Base-by-base conservation (phyloP, 73 alveolate species). In the Stentor coeruleus region DNA sequence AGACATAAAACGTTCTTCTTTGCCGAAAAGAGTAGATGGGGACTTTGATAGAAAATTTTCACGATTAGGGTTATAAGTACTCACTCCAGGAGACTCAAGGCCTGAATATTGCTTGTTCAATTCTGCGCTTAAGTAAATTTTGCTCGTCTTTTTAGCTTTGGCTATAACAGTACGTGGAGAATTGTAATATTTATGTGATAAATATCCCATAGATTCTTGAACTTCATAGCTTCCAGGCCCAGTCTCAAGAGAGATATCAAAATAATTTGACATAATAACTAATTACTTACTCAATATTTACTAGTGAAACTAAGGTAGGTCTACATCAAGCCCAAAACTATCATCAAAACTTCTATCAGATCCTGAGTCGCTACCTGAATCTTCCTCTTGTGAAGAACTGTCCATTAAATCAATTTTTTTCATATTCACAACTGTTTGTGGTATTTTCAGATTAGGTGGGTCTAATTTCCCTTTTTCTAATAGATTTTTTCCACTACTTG, bases 151-250 rank as follows among this genome's bases (percentile, higher is more conserved):
- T 66, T 66, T 66, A 1, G 79, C 79, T 31, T 33, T 66, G 42
- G 79, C n/a, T 28, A 66, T 20, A 66, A 40, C 37, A 11, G 33
- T 33, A 20, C 37, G 79, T 26, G 79, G 79, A 1, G 79, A 33
- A 33, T 66, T 66, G 37, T 66, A 31, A 2, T 66, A 33, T 11
- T 31, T 20, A 40, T 20, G n/a, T 20, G 79, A 66, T 40, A 20
- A 20, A 20, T 33, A 11, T 20, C 79, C 79, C n/a, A 66, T 28
- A 20, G 37, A 66, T 14, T 66, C 37, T 20, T 20, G 79, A 33
- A 66, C 37, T 66, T 66, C 79, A 2, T 66, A 66, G 79, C 79
- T 66, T 20, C 79, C 79, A 26, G 79, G 79, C n/a, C 79, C 79
- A 26, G 79, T 31, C 33, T 66, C 79, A 66, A 49, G 66, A 49